Base-by-base conservation (phyloP, 352 stramenopile genomes). In the Thalassiosira mediterranea region DNA sequence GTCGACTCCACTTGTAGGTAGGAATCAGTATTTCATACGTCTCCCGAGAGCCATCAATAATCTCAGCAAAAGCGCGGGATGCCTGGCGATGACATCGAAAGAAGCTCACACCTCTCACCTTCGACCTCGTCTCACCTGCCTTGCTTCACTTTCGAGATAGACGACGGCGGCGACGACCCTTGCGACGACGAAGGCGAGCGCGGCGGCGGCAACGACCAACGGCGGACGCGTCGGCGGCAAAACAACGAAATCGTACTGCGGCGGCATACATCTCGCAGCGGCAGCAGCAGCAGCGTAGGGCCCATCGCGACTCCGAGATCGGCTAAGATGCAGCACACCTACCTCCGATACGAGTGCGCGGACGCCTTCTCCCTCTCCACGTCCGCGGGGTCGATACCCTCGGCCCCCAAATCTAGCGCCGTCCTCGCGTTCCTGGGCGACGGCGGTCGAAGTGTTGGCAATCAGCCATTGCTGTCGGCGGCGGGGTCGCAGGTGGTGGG, bases 281-380 rank as follows among this genome's bases (percentile, higher is more conserved):
- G n/a, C n/a, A n/a, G n/a, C n/a, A n/a, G n/a, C n/a, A n/a, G n/a
- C n/a, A n/a, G n/a, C n/a, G n/a, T n/a, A n/a, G n/a, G n/a, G n/a
- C n/a, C n/a, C n/a, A n/a, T n/a, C n/a, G n/a, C n/a, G n/a, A n/a
- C n/a, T n/a, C n/a, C n/a, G n/a, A n/a, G n/a, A 56, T 56, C 23
- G 19, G n/a, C 51, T 49, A 78, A 29, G n/a, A 91, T 89, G 80
- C 71, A 91, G 32, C 84, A 86, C 42, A 93, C 84, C 4, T 93
- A 93, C 72, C 76, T 93, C n/a, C 78, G 87, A 63, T 93, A 91
- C 67, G 87, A 93, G 74, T 93, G 87, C 58, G 87, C 84, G n/a
- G 87, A 93, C 74, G 75, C 81, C 11, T 93, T 93, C 66, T 88
- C 84, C 1, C 72, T 92, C 19, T 73, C 86, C 21, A 76, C 56